Evolutionary conservation across 1,284 basidiomycete species (phyloP).

Genomic region (Fomitopsis betulina): DNA sequence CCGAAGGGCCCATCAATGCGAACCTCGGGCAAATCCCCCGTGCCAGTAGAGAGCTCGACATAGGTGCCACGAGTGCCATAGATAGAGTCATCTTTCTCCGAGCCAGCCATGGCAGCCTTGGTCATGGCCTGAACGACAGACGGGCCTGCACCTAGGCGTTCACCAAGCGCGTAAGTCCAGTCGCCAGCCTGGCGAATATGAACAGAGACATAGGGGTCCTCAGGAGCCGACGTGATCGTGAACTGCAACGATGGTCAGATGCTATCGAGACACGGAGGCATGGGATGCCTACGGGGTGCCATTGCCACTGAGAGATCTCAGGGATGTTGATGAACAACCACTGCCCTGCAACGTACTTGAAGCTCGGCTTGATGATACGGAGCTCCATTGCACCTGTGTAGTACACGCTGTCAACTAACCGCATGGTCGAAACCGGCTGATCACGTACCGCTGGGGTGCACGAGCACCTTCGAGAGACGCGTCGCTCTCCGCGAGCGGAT

Average conservation of each 20-base stretch:
- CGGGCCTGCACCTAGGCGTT: slow-evolving; percentile 77
- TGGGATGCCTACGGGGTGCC: slow-evolving; percentile 72
- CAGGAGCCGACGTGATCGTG: slow-evolving; percentile 89
- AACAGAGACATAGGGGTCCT: slow-evolving; percentile 84
- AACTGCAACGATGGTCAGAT: slow-evolving; percentile 60
- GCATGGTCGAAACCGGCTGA: neutral
- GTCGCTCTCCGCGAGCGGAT: slow-evolving; percentile 73
- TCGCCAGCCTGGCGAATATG: slow-evolving; percentile 92
- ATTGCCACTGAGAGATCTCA: slow-evolving; percentile 89
- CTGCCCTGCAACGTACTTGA: slow-evolving; percentile 87
- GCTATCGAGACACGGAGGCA: neutral
- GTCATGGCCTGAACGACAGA: slow-evolving; percentile 72
- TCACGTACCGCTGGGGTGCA: slow-evolving; percentile 71
- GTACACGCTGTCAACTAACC: neutral
- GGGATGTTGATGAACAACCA: slow-evolving; percentile 90
- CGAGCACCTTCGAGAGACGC: slow-evolving; percentile 72
- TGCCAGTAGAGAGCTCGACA: slow-evolving; percentile 59
- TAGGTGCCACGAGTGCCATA: slow-evolving; percentile 63
- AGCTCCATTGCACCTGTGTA: slow-evolving; percentile 78
- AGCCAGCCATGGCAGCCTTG: slow-evolving; percentile 66
- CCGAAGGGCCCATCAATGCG: slow-evolving; percentile 86
- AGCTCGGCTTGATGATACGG: slow-evolving; percentile 81
- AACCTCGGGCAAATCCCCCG: slow-evolving; percentile 60
- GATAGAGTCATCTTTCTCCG: slow-evolving; percentile 50
- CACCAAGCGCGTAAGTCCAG: slow-evolving; percentile 77